Evolutionary conservation across 2,329 filamentous ascomycete species (phyloP).

Genomic region (Grosmannia serpens): DNA sequence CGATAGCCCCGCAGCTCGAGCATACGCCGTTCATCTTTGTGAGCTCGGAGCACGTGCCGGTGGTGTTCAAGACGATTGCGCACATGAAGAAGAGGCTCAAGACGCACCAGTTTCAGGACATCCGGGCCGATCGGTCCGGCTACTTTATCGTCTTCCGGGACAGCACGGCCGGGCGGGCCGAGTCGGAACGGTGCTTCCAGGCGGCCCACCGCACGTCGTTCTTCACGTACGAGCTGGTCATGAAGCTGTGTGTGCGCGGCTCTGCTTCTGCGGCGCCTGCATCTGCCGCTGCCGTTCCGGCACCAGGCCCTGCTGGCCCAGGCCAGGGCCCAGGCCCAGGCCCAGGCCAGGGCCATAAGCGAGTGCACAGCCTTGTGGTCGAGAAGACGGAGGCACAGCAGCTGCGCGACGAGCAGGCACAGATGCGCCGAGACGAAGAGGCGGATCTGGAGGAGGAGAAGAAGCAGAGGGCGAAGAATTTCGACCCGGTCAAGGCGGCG

Average conservation of each 20-base stretch:
- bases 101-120: constrained; percentile 67
- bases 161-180: constrained; percentile 61
- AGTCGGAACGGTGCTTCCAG: constrained; percentile 69
- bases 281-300: background rate
- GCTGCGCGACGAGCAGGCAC: constrained; percentile 52
- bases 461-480: constrained; percentile 69
- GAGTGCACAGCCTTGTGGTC: background rate
- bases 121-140: constrained; percentile 72
- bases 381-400: constrained; percentile 29
- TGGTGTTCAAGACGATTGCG: constrained; percentile 71
- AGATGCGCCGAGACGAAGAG: constrained; percentile 59
- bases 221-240: constrained; percentile 85
- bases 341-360: constrained; percentile 16
- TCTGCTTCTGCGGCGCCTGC: background rate
- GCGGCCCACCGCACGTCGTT: constrained; percentile 71
- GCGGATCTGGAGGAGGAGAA: constrained; percentile 85
- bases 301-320: constrained; percentile 8
- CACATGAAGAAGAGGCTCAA: constrained; percentile 87
- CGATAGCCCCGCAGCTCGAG: constrained; percentile 57
- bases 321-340: constrained; percentile 20
- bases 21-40: constrained; percentile 86
- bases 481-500: constrained; percentile 84
- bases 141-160: constrained; percentile 91
- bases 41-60: constrained; percentile 73
- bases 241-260: constrained; percentile 57